These are phyloP conservation scores for Eurotiales sp. DNA, from an alignment of 2,329 filamentous ascomycete genomes.

Conservation along the genomic window DNA sequence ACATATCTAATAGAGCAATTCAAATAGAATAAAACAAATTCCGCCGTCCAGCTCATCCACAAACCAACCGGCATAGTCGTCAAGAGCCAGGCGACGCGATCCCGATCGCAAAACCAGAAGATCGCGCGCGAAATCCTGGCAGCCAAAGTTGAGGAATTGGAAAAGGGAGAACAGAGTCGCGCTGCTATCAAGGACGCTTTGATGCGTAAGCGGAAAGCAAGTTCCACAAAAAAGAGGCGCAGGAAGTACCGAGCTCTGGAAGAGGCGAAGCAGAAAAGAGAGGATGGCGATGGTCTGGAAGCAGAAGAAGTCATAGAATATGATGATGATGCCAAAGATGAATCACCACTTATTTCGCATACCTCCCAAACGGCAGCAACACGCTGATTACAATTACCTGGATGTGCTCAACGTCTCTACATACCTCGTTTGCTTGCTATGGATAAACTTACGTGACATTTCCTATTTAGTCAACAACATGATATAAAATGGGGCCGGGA, in stretches of 20 bases:
- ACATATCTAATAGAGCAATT: too few species aligned
- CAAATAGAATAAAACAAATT: slow-evolving; percentile 83
- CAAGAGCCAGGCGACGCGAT: slow-evolving; percentile 89
- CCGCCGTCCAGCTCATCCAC: slow-evolving; percentile 89
- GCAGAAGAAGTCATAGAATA: slow-evolving; percentile 14
- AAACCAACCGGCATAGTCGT: slow-evolving; percentile 86
- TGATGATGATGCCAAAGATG: background rate
- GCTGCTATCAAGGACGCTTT: slow-evolving; percentile 75
- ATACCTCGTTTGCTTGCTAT: background rate
- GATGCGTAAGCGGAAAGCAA: slow-evolving; percentile 61
- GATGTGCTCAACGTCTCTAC: too few species aligned
- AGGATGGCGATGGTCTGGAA: slow-evolving; percentile 8
- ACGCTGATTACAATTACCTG: background rate
- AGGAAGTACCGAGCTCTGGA: slow-evolving; percentile 42
- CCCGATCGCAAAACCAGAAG: slow-evolving; percentile 79
- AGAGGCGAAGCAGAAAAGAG: slow-evolving; percentile 20
- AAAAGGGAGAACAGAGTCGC: slow-evolving; percentile 72
- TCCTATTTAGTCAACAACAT: background rate
- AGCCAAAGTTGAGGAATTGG: slow-evolving; percentile 68
- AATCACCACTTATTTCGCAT: background rate
- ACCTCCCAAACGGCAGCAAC: background rate
- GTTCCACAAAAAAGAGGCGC: slow-evolving; percentile 41
- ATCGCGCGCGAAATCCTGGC: slow-evolving; percentile 75
- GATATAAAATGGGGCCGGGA: background rate
- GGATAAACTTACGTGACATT: background rate